phyloP scores from a whole-genome alignment of 257 asterid species.

The Nicotiana knightiana region DNA sequence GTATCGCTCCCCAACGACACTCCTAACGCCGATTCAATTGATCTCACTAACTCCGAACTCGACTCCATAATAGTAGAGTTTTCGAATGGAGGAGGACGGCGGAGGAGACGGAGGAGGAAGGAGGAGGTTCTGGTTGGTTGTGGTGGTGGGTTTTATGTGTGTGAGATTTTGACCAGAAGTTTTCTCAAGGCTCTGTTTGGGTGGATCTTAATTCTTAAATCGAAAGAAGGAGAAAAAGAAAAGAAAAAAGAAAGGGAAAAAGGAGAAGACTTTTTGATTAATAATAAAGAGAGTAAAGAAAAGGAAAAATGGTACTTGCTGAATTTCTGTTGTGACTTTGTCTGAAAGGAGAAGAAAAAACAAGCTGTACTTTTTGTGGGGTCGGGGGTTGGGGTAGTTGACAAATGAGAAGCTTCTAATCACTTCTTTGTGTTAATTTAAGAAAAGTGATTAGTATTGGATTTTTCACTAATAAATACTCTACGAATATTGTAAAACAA shows the following conservation, averaged over 20 bases:
- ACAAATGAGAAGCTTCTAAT: background rate
- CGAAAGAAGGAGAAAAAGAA: background rate
- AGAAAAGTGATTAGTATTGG: background rate
- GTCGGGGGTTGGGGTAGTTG: background rate
- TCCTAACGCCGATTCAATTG: slow-evolving; percentile 52
- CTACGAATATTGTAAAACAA: background rate
- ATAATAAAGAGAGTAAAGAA: background rate
- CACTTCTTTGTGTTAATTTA: background rate
- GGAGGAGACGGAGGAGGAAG: background rate
- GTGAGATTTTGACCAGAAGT: background rate
- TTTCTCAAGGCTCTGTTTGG: background rate
- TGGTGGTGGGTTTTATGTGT: background rate
- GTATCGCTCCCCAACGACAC: slow-evolving; percentile 42
- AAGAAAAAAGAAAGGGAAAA: background rate
- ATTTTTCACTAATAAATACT: background rate
- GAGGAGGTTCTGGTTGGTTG: background rate
- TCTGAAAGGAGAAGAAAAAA: background rate
- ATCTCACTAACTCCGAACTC: slow-evolving; percentile 43
- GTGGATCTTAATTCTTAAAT: background rate
- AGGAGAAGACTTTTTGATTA: background rate
- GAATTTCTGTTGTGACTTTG: background rate
- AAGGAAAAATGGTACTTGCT: background rate
- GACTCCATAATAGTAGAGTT: slow-evolving; percentile 28
- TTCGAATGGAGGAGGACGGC: background rate
- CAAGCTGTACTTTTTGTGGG: background rate